Conservation (phyloP, 2,329 filamentous ascomycete species). For the Ascomycota sp. region DNA sequence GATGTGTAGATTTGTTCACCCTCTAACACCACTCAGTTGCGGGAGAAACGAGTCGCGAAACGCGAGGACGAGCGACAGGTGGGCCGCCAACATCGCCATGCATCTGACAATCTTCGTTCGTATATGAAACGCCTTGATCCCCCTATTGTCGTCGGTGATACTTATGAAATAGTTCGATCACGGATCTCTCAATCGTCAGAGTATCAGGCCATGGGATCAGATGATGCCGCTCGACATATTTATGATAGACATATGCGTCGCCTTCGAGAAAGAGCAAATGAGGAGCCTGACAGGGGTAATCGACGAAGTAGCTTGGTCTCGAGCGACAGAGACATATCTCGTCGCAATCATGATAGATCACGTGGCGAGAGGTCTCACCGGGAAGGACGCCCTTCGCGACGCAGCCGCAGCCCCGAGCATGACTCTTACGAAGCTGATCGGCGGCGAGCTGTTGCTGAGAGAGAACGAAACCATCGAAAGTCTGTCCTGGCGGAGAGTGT, state of each 20-base stretch:
- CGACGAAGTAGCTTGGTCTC: slow-evolving; percentile 37
- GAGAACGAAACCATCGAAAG: slow-evolving; percentile 85
- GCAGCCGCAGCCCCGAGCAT: slow-evolving; percentile 73
- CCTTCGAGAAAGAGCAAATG: slow-evolving; percentile 78
- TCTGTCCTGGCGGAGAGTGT: slow-evolving; percentile 46
- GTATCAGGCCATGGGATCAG: slow-evolving; percentile 62
- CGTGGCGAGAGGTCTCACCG: slow-evolving; percentile 45
- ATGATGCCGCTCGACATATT: slow-evolving; percentile 62
- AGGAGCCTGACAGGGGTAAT: slow-evolving; percentile 50
- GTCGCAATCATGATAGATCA: slow-evolving; percentile 39
- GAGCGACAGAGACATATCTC: slow-evolving; percentile 29
- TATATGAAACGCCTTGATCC: slow-evolving; percentile 82
- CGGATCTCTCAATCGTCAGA: slow-evolving; percentile 67
- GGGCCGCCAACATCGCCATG: slow-evolving; percentile 70
- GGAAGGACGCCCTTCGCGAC: slow-evolving; percentile 34
- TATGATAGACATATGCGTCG: slow-evolving; percentile 88
- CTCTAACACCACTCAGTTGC: slow-evolving; percentile 25
- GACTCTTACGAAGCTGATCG: slow-evolving; percentile 93
- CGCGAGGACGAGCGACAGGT: slow-evolving; percentile 69
- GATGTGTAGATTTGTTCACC: no score
- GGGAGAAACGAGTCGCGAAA: slow-evolving; percentile 67
- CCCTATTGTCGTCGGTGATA: slow-evolving; percentile 55
- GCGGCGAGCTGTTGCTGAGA: slow-evolving; percentile 78
- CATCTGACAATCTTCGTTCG: slow-evolving; percentile 66
- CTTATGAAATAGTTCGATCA: slow-evolving; percentile 70